Evolutionary conservation across 176 grass and related monocot species (phyloP), one percentile per base, ranked within the genome.

Genomic region (Triticum aestivum): DNA sequence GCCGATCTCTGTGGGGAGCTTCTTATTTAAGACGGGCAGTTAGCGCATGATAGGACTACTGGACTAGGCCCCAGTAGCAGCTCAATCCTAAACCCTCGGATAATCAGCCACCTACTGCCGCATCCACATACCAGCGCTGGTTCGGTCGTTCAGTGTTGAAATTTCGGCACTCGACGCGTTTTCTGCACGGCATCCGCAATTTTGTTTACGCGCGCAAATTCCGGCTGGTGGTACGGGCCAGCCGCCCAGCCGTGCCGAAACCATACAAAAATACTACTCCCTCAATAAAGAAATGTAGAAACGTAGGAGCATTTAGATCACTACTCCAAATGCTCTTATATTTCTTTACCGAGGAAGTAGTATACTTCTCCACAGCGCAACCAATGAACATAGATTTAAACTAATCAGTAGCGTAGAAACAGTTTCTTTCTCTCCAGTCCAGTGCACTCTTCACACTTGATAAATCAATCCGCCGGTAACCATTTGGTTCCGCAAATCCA

Each of bases 401-500:
- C n/a, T 0, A 5, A 39, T 24, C 29, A 17, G 3, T 52, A 21
- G 27, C 15, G 0, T 59, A 21, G 14, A 58, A 58, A 34, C 26
- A 21, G 15, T 56, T n/a, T 35, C 18, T 32, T 32, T 9, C 61
- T 44, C 79, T 32, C 23, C 23, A 38, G 41, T 27, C 8, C 72
- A 82, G 47, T 52, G 30, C 39, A 65, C 3, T 79, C 47, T 84
- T 80, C 89, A 91, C 81, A 69, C n/a, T 80, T 24, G 17, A 37
- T 12, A 66, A 79, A 87, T 61, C 1, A 87, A 87, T 37, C 80
- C 38, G 44, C 15, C 33, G 67, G 29, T 30, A 51, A 91, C 59
- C 68, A 75, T 84, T 74, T 30, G 89, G 85, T 87, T 68, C 11
- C 59, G 85, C 80, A 75, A 67, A 79, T 80, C 76, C 80, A 76